Percentiles rank a stretch among this genome's conserved stretches.
phyloP scores from a whole-genome alignment of 805 yeast genomes.

The Ogataea ramenticola region DNA sequence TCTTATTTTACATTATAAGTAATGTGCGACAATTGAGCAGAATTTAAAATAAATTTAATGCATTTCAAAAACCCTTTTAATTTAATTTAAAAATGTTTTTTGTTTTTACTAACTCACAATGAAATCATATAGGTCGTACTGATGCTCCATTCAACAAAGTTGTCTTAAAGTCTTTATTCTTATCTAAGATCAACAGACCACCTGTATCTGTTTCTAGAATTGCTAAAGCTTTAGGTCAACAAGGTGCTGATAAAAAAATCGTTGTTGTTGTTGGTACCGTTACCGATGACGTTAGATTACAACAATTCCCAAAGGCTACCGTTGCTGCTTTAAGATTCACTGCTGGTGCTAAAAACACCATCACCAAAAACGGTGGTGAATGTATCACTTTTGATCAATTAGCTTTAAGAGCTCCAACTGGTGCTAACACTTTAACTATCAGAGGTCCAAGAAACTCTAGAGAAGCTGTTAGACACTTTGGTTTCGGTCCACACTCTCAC shows the following conservation, averaged over 20 bases:
- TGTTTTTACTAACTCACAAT: slow-evolving; percentile 21
- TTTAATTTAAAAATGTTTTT: neutral
- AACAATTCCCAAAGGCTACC: slow-evolving; percentile 92
- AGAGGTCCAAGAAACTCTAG: slow-evolving; percentile 99
- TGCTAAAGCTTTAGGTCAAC: slow-evolving; percentile 71
- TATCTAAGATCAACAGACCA: slow-evolving; percentile 99
- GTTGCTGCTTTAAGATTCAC: slow-evolving; percentile 99
- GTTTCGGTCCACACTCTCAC: slow-evolving; percentile 99
- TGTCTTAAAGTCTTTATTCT: slow-evolving; percentile 87
- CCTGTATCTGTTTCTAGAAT: slow-evolving; percentile 96
- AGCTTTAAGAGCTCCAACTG: slow-evolving; percentile 99
- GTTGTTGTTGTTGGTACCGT: slow-evolving; percentile 99
- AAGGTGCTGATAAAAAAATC: slow-evolving; percentile 84
- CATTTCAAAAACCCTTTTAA: neutral
- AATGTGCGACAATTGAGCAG: slow-evolving; percentile 45
- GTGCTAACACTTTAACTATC: slow-evolving; percentile 94
- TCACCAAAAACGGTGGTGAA: slow-evolving; percentile 98
- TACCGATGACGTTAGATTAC: slow-evolving; percentile 94
- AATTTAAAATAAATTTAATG: slow-evolving; percentile 12
- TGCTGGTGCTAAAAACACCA: slow-evolving; percentile 97
- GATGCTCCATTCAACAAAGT: slow-evolving; percentile 99
- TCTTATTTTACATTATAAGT: slow-evolving; percentile 1
- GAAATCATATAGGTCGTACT: slow-evolving; percentile 72
- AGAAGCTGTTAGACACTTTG: slow-evolving; percentile 99
- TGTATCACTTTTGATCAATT: slow-evolving; percentile 98